Base-by-base conservation (phyloP, 495 filamentous ascomycete species). In the Bathelium albidoporum region DNA sequence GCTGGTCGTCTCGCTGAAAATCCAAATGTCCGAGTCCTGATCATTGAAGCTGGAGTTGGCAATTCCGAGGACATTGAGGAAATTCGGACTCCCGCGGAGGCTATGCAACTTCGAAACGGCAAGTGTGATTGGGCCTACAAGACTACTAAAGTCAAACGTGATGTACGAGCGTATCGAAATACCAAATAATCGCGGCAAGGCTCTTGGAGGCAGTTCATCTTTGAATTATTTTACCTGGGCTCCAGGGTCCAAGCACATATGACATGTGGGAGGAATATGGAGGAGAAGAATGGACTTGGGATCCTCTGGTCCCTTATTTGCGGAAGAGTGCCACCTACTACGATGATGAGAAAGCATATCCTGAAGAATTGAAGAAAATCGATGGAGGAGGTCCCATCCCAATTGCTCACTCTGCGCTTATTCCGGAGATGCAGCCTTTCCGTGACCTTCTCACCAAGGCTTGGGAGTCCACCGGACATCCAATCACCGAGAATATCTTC, bases 281-380 rank as follows among this genome's bases (percentile, higher is more conserved):
- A 11, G 69, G 69, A 39, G 10, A 41, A 1, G 66, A 60, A 41
- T 70, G 68, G 70, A 61, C 58, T n/a, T 72, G 62, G 64, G 62
- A 62, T 20, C 49, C 5, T 10, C 24, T 72, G 0, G 9, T 7
- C 14, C 68, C 66, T 1, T 72, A 72, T 52, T 66, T 67, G 22
- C n/a, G 58, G 43, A 72, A 70, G 59, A n/a, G n/a, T 26, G 58
- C 14, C 32, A 63, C 43, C 43, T n/a, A 32, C 44, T 65, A 49
- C 4, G 41, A 49, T n/a, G 22, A 55, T 49, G 39, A 14, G 26
- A 16, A 14, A 22, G n/a, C 12, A 16, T 62, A 45, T 14, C 22
- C 60, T 52, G 59, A 60, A 49, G 66, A 65, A 20, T 63, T 49
- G 9, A 64, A n/a, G n/a, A n/a, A n/a, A n/a, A n/a, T n/a, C n/a